Evolutionary conservation across 495 filamentous ascomycete genomes (phyloP).

Genomic region (Copromyces sp.): DNA sequence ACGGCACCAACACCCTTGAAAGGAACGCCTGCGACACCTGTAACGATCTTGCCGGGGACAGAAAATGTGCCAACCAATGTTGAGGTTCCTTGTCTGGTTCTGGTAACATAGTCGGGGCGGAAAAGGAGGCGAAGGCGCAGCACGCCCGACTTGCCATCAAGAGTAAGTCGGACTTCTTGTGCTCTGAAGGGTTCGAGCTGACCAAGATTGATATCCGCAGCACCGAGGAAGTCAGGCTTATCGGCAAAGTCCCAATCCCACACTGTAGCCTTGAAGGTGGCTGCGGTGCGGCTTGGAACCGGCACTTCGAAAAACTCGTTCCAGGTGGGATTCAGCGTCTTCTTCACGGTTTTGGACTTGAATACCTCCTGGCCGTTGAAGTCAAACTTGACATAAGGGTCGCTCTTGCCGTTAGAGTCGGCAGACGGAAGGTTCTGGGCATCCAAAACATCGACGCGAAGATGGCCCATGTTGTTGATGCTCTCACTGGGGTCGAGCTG

Average conservation of each 20-base stretch:
- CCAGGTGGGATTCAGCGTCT: slow-evolving; percentile 89
- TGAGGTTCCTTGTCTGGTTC: slow-evolving; percentile 78
- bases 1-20: slow-evolving; percentile 72
- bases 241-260: slow-evolving; percentile 95
- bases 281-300: slow-evolving; percentile 70
- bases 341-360: slow-evolving; percentile 94
- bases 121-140: slow-evolving; percentile 83
- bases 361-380: slow-evolving; percentile 76
- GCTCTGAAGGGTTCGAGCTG: slow-evolving; percentile 74
- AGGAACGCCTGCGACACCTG: slow-evolving; percentile 66
- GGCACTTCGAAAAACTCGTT: slow-evolving; percentile 88
- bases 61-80: slow-evolving; percentile 92
- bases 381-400: slow-evolving; percentile 92
- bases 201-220: slow-evolving; percentile 65
- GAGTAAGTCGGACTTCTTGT: slow-evolving; percentile 57
- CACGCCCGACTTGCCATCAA: slow-evolving; percentile 84
- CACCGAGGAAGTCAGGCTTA: slow-evolving; percentile 78
- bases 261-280: slow-evolving; percentile 74
- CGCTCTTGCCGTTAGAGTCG: slow-evolving; percentile 91
- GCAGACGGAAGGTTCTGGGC: slow-evolving; percentile 79
- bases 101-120: slow-evolving; percentile 82
- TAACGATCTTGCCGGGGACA: slow-evolving; percentile 81
- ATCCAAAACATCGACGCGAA: slow-evolving; percentile 85
- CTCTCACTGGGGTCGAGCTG: slow-evolving; percentile 85
- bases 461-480: slow-evolving; percentile 95